Evolutionary conservation across 352 stramenopile species (phyloP), one percentile per base, ranked within the genome.

Genomic region (Globisporangium iwayamae): DNA sequence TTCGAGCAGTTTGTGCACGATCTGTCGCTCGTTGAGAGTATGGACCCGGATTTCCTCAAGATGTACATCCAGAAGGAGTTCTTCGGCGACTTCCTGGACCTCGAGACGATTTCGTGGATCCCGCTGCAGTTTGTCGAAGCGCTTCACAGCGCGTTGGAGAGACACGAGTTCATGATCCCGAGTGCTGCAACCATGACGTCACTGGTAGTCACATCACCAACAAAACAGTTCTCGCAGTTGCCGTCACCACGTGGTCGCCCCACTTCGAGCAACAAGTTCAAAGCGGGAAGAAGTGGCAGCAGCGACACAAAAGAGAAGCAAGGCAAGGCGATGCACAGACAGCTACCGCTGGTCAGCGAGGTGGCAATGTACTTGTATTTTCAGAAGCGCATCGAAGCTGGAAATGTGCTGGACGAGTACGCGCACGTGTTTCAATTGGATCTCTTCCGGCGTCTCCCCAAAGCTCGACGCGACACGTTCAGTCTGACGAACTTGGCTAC

Each of bases 61-160:
- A 47, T 56, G 16, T 89, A 89, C 56, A 45, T 76, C 4, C 57
- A 68, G 47, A 58, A 60, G 8, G 75, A 83, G 2, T 70, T 47
- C 30, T 66, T 73, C 4, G 75, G 77, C 1, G 80, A 89, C 47
- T 87, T 86, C 60, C 56, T 89, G 4, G 78, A 89, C 32, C 36
- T 81, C 14, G 76, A 89, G 30, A 87, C 76, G 8, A 78, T 89
- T 55, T 74, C 76, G 28, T 89, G 80, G 78, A 66, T 87, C n/a
- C 78, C 80, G 3, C 52, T 72, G 8, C 67, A 63, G 7, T 68
- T 87, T 16, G 56, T 89, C 1, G 67, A 82, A 16, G 66, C 66
- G 0, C 63, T 86, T 5, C 70, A 83, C 55, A 46, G 62, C 28
- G 71, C 78, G 0, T 58, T 84, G 1, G 69, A 81, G 57, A 53